A percentile compares a stretch with the other conserved stretches of the same genome.
These are phyloP conservation scores for Candida boidinii DNA, from an alignment of 805 yeast species.

Conservation along the genomic window DNA sequence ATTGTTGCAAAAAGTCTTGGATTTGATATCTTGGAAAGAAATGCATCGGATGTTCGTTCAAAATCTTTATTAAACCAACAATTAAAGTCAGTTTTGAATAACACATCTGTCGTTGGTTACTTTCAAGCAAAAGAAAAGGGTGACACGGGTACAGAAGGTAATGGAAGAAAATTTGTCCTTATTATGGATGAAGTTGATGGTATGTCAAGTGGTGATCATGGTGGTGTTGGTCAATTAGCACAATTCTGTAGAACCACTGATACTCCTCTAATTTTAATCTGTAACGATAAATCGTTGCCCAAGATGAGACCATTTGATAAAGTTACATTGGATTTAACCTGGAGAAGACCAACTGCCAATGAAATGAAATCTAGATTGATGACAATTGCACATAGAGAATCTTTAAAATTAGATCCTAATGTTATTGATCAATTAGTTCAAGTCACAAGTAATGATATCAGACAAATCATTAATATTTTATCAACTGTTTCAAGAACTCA, in stretches of 20 bases:
- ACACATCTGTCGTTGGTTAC: conserved; percentile 77
- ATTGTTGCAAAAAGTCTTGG: conserved; percentile 62
- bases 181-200: conserved; percentile 99
- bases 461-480: conserved; percentile 86
- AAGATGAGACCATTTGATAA: conserved; percentile 95
- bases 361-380: conserved; percentile 77
- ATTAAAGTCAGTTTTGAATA: conserved; percentile 64
- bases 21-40: conserved; percentile 66
- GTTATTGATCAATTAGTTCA: conserved; percentile 78
- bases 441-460: conserved; percentile 82
- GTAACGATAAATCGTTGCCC: conserved; percentile 87
- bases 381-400: conserved; percentile 86
- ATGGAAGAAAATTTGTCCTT: conserved; percentile 59
- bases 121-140: conserved; percentile 31
- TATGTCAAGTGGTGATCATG: conserved; percentile 98
- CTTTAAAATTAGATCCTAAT: conserved; percentile 68
- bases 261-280: conserved; percentile 86
- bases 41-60: conserved; percentile 86
- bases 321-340: conserved; percentile 69
- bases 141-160: conserved; percentile 18
- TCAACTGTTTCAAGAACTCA: conserved; percentile 78
- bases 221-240: conserved; percentile 94
- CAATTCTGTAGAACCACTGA: conserved; percentile 76
- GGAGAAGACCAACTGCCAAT: conserved; percentile 80
- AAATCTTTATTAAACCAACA: conserved; percentile 64